Conservation (phyloP, 2,329 filamentous ascomycete genomes). For the Kalaharituber pfeilii region DNA sequence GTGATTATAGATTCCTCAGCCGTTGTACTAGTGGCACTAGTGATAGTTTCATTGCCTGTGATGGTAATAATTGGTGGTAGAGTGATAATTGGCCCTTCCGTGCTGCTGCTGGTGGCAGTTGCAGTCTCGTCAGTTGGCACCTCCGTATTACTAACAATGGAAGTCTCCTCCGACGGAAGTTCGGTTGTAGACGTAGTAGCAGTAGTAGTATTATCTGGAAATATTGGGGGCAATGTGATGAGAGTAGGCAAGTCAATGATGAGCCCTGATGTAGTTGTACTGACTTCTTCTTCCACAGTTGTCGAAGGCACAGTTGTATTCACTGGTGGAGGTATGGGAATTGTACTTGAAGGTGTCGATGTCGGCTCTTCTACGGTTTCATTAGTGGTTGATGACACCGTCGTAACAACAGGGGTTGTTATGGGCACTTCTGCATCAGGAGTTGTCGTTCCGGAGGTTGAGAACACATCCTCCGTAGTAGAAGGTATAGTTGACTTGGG, state of each 20-base stretch:
- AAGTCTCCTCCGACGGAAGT: conserved; percentile 1
- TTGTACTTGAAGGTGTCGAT: neutral
- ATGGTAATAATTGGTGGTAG: neutral
- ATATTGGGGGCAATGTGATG: neutral
- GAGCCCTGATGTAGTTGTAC: neutral
- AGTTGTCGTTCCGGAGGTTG: no score
- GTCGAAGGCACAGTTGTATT: neutral
- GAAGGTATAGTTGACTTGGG: no score
- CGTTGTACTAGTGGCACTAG: neutral
- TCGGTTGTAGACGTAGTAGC: neutral
- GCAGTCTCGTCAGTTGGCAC: conserved; percentile 1
- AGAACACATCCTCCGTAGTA: no score
- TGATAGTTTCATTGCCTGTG: neutral
- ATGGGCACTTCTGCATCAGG: no score
- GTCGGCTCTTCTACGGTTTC: neutral
- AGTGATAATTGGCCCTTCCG: neutral
- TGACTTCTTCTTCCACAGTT: neutral
- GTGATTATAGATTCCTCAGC: neutral
- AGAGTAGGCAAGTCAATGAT: neutral
- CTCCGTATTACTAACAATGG: neutral
- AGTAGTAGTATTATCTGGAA: neutral
- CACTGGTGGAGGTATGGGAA: neutral
- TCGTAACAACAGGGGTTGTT: no score
- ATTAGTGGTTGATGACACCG: conserved; percentile 1
- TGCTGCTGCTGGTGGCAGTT: neutral